Percentiles rank a stretch among this genome's conserved stretches.
Conservation (phyloP, 192 early-diverging fungal genomes). For the Backusella australiensis region DNA sequence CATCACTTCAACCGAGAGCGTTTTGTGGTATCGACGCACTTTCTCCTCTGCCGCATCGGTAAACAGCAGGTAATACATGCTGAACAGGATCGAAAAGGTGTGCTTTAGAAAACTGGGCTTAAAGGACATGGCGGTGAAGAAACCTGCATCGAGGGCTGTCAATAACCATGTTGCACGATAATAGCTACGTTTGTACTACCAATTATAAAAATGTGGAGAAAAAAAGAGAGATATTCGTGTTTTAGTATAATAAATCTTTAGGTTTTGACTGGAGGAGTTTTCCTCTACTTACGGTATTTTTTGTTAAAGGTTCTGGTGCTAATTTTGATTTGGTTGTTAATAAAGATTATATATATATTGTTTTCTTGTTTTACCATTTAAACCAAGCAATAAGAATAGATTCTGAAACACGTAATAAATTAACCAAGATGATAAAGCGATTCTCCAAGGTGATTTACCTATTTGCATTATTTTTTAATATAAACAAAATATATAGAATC, state of each 20-base stretch:
- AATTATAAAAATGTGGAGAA: background rate
- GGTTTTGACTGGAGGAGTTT: background rate
- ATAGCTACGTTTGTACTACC: constrained; percentile 84
- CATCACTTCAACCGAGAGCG: constrained; percentile 82
- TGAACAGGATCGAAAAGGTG: constrained; percentile 73
- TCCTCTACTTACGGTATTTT: background rate
- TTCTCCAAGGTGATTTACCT: constrained; percentile 67
- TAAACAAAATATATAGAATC: background rate
- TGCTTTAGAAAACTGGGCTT: constrained; percentile 75
- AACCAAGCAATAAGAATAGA: constrained; percentile 65
- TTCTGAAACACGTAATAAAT: constrained; percentile 64
- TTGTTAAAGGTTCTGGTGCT: constrained; percentile 78
- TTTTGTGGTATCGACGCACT: constrained; percentile 72
- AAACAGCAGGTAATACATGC: constrained; percentile 80
- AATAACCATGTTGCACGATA: constrained; percentile 91
- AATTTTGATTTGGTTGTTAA: constrained; percentile 14
- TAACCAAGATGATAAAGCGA: constrained; percentile 64
- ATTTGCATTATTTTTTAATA: background rate
- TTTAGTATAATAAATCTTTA: background rate
- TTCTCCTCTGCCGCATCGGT: constrained; percentile 84
- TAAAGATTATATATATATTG: background rate
- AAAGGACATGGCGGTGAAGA: constrained; percentile 85
- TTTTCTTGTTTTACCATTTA: constrained; percentile 50
- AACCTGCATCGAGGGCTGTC: constrained; percentile 90
- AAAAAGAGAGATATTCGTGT: background rate